Evolutionary conservation across 192 early-diverging fungal genomes (phyloP).

Genomic region (Piromyces finnis): DNA sequence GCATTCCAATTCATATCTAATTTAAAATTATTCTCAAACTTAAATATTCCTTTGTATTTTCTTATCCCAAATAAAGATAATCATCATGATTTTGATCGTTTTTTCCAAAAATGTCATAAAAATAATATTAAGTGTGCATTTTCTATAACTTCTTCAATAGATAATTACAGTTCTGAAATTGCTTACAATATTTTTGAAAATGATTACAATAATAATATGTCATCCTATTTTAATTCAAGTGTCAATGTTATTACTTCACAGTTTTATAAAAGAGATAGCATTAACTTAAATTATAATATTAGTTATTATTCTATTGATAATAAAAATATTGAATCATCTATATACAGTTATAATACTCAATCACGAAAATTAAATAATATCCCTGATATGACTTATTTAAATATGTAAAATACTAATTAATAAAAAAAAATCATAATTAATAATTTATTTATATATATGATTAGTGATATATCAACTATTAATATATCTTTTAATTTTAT

Average conservation of each 20-base stretch:
- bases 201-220: background rate
- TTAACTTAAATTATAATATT: background rate
- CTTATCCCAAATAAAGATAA: background rate
- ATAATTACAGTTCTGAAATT: background rate
- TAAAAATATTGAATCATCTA: too few relatives aligned
- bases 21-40: background rate
- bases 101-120: background rate
- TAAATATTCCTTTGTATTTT: background rate
- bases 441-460: too few relatives aligned
- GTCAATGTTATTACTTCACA: background rate
- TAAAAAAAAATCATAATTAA: too few relatives aligned
- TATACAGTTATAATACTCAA: too few relatives aligned
- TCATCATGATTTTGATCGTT: background rate
- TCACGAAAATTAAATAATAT: too few relatives aligned
- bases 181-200: background rate
- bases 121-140: background rate
- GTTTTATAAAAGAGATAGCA: background rate
- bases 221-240: background rate
- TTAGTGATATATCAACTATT: too few relatives aligned
- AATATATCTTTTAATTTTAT: too few relatives aligned
- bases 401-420: too few relatives aligned
- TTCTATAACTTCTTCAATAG: background rate
- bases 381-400: too few relatives aligned
- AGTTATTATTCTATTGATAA: background rate
- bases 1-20: background rate